A percentile compares a stretch with the other conserved stretches of the same genome.
These are phyloP conservation scores for Sphagnum tenellum DNA, from an alignment of 225 moss, liverwort and hornwort species.

Conservation along the genomic window DNA sequence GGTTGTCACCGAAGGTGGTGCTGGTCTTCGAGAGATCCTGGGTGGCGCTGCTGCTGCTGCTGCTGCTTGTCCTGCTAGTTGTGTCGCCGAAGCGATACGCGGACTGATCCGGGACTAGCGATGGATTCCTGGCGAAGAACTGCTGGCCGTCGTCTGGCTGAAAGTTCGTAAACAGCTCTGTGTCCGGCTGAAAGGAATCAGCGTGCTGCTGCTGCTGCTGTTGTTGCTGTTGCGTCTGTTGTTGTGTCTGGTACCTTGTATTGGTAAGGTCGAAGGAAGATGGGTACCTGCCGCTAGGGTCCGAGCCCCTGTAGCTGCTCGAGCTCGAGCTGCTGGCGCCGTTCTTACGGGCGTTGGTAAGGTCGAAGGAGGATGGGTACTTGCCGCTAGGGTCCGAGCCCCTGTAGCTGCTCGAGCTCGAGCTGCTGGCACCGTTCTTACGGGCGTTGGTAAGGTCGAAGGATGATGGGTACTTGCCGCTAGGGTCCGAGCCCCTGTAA, in stretches of 20 bases:
- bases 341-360: no score
- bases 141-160: conserved; percentile 16
- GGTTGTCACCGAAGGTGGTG: conserved; percentile 6
- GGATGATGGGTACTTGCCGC: no score
- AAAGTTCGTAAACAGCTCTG: conserved; percentile 9
- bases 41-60: neutral
- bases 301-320: conserved; percentile 16
- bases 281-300: conserved; percentile 16
- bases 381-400: no score
- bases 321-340: no score
- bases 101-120: conserved; percentile 21
- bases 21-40: neutral
- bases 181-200: no score
- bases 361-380: no score
- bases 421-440: no score
- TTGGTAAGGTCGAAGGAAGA: conserved; percentile 37
- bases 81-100: conserved; percentile 12
- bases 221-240: conserved; percentile 7
- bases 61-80: no score
- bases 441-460: no score
- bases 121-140: neutral
- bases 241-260: neutral
- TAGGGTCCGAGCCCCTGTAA: no score
- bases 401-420: no score
- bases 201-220: neutral